Percentiles rank a stretch among this genome's conserved stretches.
Conservation (phyloP, 2,329 filamentous ascomycete genomes). For the Neopestalotiopsis sp. region DNA sequence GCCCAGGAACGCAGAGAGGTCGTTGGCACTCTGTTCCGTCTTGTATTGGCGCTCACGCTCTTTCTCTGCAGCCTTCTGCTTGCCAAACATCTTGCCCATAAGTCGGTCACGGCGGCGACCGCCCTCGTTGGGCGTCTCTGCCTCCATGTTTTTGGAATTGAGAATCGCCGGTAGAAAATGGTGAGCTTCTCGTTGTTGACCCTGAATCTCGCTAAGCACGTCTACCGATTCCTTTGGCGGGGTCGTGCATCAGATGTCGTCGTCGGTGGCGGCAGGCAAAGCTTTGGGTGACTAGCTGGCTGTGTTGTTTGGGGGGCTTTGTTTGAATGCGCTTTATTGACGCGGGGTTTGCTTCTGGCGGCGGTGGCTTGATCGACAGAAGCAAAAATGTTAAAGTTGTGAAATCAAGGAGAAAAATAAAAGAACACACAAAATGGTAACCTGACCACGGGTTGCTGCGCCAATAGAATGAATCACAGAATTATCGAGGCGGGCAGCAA, state of each 20-base stretch:
- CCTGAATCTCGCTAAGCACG: neutral
- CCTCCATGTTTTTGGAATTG: conserved; percentile 33
- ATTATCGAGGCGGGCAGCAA: neutral
- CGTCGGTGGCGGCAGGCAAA: neutral
- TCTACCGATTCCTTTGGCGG: neutral
- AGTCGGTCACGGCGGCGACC: conserved; percentile 47
- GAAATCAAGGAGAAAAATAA: neutral
- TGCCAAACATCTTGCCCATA: conserved; percentile 67
- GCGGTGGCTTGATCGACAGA: neutral
- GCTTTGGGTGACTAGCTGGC: neutral
- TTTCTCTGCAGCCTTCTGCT: conserved; percentile 39
- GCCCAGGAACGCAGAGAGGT: conserved; percentile 65
- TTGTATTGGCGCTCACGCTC: conserved; percentile 23
- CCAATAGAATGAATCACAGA: neutral
- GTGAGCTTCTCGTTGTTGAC: neutral
- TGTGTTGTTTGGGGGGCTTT: neutral
- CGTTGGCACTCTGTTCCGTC: conserved; percentile 51
- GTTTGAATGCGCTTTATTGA: neutral
- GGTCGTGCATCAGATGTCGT: neutral
- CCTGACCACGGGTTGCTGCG: neutral
- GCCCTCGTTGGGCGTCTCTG: conserved; percentile 32
- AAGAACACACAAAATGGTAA: neutral
- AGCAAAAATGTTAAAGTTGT: neutral
- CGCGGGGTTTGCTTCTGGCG: neutral
- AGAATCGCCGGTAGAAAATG: neutral